Base-by-base conservation (phyloP, 1,284 basidiomycete species). In the Ceratobasidium sp. region DNA sequence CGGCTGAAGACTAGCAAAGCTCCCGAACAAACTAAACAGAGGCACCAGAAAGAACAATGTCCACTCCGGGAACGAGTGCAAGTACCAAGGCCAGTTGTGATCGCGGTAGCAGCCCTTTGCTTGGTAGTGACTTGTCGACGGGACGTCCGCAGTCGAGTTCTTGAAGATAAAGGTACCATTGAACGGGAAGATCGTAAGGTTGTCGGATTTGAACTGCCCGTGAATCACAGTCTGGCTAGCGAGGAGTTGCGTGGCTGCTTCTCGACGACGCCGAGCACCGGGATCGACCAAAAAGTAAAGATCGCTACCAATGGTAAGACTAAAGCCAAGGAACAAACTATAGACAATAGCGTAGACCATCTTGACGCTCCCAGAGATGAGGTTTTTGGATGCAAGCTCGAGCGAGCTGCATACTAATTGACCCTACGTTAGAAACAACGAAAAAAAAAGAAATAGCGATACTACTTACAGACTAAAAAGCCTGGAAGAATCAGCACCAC, bases 291-390 rank as follows among this genome's bases (percentile, higher is more conserved):
- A 86, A 73, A 94, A 90, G 80, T 91, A 96, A 27, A 96, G 84
- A 80, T 96, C 94, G 3, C 92, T 94, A 47, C 94, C 94, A 75
- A 96, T 93, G 77, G 95, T 92, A 63, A 97, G 87, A 69, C 94
- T 94, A 81, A 96, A 96, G 1, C 94, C 94, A 88, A 96, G 83
- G 82, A 95, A 95, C n/a, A 96, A 85, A 0, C 94, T 94, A 80
- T 95, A 96, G 67, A 96, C 95, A 76, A 96, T 86, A 22, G 94
- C 93, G 78, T 94, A 96, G 24, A 95, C 93, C 93, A 96, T 94
- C 81, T 94, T 93, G 75, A 96, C 93, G 75, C 92, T 94, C 29
- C 94, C 94, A 64, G 91, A 92, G 1, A 96, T 89, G 62, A 95
- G 93, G 79, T 95, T 95, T 82, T 94, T 95, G 0, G 93, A 95